Evolutionary conservation across 495 filamentous ascomycete genomes (phyloP), one percentile per base, ranked within the genome.

Genomic region (Acidomyces sp.): DNA sequence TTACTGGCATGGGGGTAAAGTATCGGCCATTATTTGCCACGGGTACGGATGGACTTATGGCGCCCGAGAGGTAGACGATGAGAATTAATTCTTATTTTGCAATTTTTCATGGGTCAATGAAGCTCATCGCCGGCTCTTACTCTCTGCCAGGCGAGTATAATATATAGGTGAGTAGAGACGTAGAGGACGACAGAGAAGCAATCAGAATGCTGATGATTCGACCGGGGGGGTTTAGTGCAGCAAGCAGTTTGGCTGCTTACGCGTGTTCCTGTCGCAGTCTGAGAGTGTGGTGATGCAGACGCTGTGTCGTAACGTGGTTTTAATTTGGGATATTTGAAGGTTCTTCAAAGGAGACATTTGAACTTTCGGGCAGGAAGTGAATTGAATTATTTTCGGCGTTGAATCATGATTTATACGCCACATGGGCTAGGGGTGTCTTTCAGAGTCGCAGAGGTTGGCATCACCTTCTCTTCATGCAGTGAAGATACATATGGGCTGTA

Each of bases 1-100:
- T 45, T 31, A 52, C 10, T 13, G 52, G 52, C 0, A 43, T 44
- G 20, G 51, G 41, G 25, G 41, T 24, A 2, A 48, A 43, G 36
- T 24, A 39, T 11, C 22, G 32, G 2, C 45, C 45, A 16, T 34
- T 48, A 9, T 42, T 43, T 19, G 22, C 43, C 11, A 48, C 45
- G 3, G 45, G 45, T 7, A 35, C 27, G 4, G 9, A 34, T 10
- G 45, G 45, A 2, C 36, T 48, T 31, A 24, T 4, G 10, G 40
- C 36, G 16, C 45, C 45, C 7, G 45, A 39, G 2, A 39, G 45
- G 13, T 24, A 41, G 19, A 38, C 40, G 12, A 20, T 47, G 11
- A 38, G 37, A 2, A 19, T 40, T 10, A 47, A 41, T 23, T 33
- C 34, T 13, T 18, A 45, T 22, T 35, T 32, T 29, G 42, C 42